A percentile compares a stretch with the other conserved stretches of the same genome.
Evolutionary conservation across 257 asterid species (phyloP).

Genomic region (Echites panduratus): DNA sequence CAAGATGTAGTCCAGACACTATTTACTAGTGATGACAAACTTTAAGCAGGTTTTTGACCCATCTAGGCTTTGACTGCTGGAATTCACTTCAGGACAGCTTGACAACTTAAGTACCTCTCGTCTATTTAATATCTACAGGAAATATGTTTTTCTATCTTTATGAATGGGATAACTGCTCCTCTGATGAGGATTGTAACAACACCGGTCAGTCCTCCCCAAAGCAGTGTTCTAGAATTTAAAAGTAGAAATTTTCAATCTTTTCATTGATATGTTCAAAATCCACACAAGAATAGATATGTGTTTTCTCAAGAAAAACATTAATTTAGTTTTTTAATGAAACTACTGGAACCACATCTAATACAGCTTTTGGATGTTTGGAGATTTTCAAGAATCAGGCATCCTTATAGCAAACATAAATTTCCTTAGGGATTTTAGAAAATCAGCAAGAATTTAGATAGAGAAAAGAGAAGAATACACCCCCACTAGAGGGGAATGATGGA

Average conservation of each 20-base stretch:
- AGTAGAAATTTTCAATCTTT: not conserved
- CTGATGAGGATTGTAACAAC: not conserved
- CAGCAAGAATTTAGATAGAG: not conserved
- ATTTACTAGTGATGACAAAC: too few relatives aligned
- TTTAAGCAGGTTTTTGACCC: too few relatives aligned
- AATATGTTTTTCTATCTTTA: not conserved
- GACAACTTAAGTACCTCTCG: not conserved
- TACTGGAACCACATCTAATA: not conserved
- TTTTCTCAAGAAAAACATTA: not conserved
- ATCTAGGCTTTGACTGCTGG: not conserved
- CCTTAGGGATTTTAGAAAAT: not conserved
- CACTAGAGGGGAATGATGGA: not conserved
- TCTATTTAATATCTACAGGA: not conserved
- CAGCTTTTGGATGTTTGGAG: not conserved
- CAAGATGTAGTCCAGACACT: not conserved
- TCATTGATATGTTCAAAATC: not conserved
- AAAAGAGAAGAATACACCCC: not conserved
- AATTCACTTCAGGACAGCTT: not conserved
- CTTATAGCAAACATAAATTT: too few relatives aligned
- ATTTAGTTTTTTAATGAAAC: not conserved
- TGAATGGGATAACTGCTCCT: not conserved
- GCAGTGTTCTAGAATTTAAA: too few relatives aligned
- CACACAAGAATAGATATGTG: not conserved
- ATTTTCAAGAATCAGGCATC: not conserved
- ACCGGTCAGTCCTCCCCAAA: not conserved